A percentile compares a stretch with the other conserved stretches of the same genome.
Evolutionary conservation across 768 basidiomycete genomes (phyloP).

Genomic region (Boletus subparvulus): DNA sequence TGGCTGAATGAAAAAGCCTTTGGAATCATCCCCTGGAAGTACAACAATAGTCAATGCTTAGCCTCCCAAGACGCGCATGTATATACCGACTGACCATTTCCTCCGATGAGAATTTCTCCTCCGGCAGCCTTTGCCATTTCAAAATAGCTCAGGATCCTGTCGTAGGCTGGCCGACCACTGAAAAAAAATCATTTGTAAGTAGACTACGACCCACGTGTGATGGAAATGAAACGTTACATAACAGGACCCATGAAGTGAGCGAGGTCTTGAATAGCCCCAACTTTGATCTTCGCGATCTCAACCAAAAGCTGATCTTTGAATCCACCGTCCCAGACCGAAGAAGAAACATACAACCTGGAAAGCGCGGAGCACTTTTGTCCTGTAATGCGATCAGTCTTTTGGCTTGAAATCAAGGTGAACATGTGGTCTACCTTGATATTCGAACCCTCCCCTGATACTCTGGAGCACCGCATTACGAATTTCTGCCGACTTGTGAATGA

Average conservation of each 20-base stretch:
- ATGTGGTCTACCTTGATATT: conserved; percentile 76
- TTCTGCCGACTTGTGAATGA: conserved; percentile 87
- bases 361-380: conserved; percentile 98
- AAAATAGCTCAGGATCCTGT: conserved; percentile 82
- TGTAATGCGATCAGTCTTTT: conserved; percentile 23
- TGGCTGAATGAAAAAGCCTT: conserved; percentile 91
- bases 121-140: conserved; percentile 84
- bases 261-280: conserved; percentile 76
- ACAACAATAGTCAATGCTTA: background rate
- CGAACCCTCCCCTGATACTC: conserved; percentile 84
- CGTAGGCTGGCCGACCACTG: conserved; percentile 84
- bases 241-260: conserved; percentile 94
- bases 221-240: conserved; percentile 53
- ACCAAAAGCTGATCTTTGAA: conserved; percentile 79
- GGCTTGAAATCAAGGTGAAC: background rate
- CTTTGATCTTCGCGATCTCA: conserved; percentile 81
- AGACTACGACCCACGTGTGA: background rate
- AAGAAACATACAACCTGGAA: conserved; percentile 88
- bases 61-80: background rate
- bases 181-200: background rate
- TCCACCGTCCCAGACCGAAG: conserved; percentile 77
- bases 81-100: conserved; percentile 52
- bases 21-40: conserved; percentile 73
- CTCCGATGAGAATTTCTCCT: conserved; percentile 88
- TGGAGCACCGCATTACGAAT: conserved; percentile 88